Evolutionary conservation across 257 asterid genomes (phyloP).

Genomic region (Pogostemon cablin): DNA sequence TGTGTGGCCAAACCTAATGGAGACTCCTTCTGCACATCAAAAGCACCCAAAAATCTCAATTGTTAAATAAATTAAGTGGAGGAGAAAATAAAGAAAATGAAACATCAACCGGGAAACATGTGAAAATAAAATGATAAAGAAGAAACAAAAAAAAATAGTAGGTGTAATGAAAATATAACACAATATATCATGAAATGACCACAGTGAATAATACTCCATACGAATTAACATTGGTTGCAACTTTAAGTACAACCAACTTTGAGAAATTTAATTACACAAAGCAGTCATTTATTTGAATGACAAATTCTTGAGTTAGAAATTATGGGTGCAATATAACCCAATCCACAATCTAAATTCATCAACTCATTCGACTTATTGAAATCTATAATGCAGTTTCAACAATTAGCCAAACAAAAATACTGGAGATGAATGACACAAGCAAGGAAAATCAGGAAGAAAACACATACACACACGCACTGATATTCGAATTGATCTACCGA

Average conservation of each 20-base stretch:
- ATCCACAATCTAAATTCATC: too few species aligned
- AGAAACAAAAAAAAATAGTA: background rate
- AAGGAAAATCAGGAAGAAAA: background rate
- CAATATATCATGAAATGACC: background rate
- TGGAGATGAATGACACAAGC: too few species aligned
- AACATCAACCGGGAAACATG: background rate
- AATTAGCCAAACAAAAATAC: background rate
- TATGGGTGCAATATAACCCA: too few species aligned
- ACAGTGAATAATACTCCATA: background rate
- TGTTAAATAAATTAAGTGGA: background rate
- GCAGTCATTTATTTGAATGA: background rate
- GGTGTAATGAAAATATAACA: background rate
- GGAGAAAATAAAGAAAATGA: background rate
- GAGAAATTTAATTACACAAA: background rate
- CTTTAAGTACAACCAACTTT: background rate
- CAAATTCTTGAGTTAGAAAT: too few species aligned
- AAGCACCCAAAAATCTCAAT: background rate
- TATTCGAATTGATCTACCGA: background rate
- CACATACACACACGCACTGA: background rate
- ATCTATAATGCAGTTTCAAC: background rate
- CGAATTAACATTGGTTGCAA: background rate
- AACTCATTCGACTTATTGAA: background rate
- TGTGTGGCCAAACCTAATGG: constrained; percentile 74
- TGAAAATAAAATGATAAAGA: background rate
- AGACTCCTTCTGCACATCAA: constrained; percentile 68